Percentiles rank a stretch among this genome's conserved stretches.
These are phyloP conservation scores for Panus rudis DNA, from an alignment of 768 basidiomycete species.

Conservation along the genomic window DNA sequence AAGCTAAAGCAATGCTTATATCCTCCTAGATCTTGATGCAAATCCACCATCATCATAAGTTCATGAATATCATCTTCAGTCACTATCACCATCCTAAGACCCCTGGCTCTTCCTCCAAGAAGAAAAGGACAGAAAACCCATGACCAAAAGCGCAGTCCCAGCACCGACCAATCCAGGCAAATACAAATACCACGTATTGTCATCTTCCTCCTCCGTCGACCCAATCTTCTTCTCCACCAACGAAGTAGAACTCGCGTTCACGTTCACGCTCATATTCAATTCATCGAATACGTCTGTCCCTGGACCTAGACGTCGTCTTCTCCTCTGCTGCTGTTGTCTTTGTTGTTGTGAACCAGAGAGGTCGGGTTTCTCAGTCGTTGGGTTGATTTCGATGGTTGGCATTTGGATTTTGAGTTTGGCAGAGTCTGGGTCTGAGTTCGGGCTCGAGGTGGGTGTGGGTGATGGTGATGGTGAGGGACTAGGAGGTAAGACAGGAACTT, in stretches of 20 bases:
- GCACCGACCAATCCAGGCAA: constrained; percentile 76
- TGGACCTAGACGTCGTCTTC: constrained; percentile 14
- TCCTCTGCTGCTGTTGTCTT: constrained; percentile 13
- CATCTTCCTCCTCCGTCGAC: constrained; percentile 42
- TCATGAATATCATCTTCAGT: no score
- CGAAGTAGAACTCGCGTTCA: constrained; percentile 14
- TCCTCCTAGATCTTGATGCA: no score
- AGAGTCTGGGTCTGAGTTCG: constrained; percentile 12
- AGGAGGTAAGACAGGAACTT: constrained; percentile 60
- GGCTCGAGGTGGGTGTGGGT: constrained; percentile 4
- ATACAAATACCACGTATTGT: constrained; percentile 74
- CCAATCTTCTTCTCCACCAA: constrained; percentile 46
- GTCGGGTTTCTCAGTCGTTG: constrained; percentile 14
- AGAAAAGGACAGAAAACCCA: constrained; percentile 73
- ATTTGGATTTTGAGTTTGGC: constrained; percentile 39
- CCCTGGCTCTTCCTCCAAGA: constrained; percentile 30
- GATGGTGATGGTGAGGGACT: constrained; percentile 23
- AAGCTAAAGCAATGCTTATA: no score
- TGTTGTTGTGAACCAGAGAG: no score
- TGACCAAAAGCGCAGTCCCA: constrained; percentile 75
- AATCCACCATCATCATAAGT: no score
- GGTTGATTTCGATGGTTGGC: constrained; percentile 52
- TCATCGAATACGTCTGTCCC: no score
- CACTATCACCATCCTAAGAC: constrained; percentile 7
- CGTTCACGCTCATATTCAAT: constrained; percentile 3